Base-by-base conservation (phyloP, 1,284 basidiomycete species). In the Cutaneotrichosporon sp. region DNA sequence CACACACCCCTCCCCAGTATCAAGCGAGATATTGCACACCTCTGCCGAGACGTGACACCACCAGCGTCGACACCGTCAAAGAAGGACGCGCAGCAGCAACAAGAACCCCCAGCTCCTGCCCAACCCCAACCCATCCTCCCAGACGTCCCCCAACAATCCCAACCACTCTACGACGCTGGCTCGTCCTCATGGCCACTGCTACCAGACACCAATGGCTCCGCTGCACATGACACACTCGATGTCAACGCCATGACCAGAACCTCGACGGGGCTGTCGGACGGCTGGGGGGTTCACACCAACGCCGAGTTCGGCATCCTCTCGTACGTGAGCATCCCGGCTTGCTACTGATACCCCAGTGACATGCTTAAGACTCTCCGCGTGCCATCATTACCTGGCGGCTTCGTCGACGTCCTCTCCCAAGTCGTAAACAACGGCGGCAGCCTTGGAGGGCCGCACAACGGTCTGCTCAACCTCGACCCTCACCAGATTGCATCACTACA, bases 21-120 rank as follows among this genome's bases (percentile, higher is more conserved):
- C 62, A 92, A 92, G 72, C 83, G 90, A 50, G 90, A 91, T 70
- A 93, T 92, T 60, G 87, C 88, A 0, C 88, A 92, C 75, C 78
- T 92, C 10, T 93, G 90, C 67, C 86, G 90, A 66, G 89, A 92
- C 74, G 88, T 91, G 66, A 82, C 82, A 48, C 81, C 86, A 54
- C 81, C 80, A 5, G 60, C 69, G 7, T 33, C 42, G 16, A 37
- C 42, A 25, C 47, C 39, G n/a, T 16, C 19, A 24, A 52, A 52
- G 51, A 43, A 60, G 32, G 52, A 70, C 52, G 55, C 66, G 51
- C 42, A 35, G 44, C 34, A 20, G 32, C 41, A 32, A 50, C 41
- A 10, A 19, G 38, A n/a, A 27, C 41, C 25, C 19, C 46, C 47
- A 38, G 27, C 42, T 8, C 33, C n/a, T 11, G 37, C 25, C 1